Percentiles rank a stretch among this genome's conserved stretches.
These are phyloP conservation scores for Phytophthora cryptogea DNA, from an alignment of 352 stramenopile genomes.

Conservation along the genomic window DNA sequence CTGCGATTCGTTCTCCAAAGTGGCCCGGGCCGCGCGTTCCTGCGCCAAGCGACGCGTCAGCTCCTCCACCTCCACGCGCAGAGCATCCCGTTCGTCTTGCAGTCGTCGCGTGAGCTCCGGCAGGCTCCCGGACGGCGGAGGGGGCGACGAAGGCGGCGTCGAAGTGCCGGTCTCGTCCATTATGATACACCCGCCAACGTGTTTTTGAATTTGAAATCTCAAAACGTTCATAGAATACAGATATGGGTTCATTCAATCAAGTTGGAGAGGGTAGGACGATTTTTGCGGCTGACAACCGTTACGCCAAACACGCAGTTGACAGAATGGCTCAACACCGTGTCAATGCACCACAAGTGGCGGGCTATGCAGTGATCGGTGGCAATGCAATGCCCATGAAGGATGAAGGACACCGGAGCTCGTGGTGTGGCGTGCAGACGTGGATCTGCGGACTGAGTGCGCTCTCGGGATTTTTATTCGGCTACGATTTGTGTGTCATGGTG, in stretches of 20 bases:
- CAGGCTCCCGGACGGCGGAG: slow-evolving; percentile 31
- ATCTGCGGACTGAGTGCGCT: slow-evolving; percentile 68
- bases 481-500: slow-evolving; percentile 81
- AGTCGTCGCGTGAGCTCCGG: slow-evolving; percentile 64
- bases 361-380: slow-evolving; percentile 11
- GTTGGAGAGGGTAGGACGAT: background rate
- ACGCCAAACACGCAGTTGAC: slow-evolving; percentile 13
- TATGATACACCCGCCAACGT: slow-evolving; percentile 11
- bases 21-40: slow-evolving; percentile 40
- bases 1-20: slow-evolving; percentile 65
- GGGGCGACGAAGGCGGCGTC: slow-evolving; percentile 16
- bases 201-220: slow-evolving; percentile 33
- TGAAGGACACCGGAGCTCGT: background rate
- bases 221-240: background rate
- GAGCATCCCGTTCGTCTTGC: slow-evolving; percentile 62
- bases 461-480: slow-evolving; percentile 76
- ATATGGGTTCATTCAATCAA: slow-evolving; percentile 14
- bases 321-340: slow-evolving; percentile 22
- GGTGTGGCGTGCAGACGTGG: slow-evolving; percentile 43
- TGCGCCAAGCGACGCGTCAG: slow-evolving; percentile 47
- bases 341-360: slow-evolving; percentile 3
- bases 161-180: slow-evolving; percentile 11
- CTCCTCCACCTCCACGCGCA: slow-evolving; percentile 56
- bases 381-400: slow-evolving; percentile 8
- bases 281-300: background rate